Conservation (phyloP, 768 basidiomycete genomes). For the Boletus huronensis region DNA sequence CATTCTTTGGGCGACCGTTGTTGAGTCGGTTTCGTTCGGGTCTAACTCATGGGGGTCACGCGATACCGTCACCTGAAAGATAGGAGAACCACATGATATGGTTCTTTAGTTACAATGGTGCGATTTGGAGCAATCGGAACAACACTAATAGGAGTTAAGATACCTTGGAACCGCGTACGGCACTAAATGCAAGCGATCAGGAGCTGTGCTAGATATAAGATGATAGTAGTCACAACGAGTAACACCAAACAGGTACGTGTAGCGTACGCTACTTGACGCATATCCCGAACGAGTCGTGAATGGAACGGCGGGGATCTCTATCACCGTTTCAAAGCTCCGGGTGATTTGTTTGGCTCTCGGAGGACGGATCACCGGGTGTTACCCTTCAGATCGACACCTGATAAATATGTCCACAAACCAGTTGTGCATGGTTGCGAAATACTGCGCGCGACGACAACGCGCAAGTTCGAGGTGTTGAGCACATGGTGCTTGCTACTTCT, state of each 20-base stretch:
- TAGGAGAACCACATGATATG: not conserved
- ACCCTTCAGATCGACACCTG: not conserved
- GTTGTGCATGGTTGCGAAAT: not conserved
- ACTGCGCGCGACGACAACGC: not conserved
- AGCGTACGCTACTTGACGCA: not conserved
- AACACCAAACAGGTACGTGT: not conserved
- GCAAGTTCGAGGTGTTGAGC: not conserved
- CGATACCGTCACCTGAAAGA: not conserved
- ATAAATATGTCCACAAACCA: slow-evolving; percentile 1
- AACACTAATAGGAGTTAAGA: not conserved
- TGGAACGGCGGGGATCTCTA: not conserved
- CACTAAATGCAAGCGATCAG: not conserved
- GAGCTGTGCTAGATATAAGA: not conserved
- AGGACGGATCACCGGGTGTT: not conserved
- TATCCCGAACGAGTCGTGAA: not conserved
- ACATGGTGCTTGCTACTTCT: slow-evolving; percentile 31
- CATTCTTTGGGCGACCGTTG: not conserved
- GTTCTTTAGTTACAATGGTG: not conserved
- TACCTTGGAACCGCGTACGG: not conserved
- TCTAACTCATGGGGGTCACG: not conserved
- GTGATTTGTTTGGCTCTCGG: not conserved
- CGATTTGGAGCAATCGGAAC: not conserved
- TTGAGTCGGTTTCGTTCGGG: not conserved
- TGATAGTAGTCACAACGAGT: not conserved
- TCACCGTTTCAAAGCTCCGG: not conserved